Base-by-base conservation (phyloP, 345 rosid species). In the Eucalyptus brandiana region DNA sequence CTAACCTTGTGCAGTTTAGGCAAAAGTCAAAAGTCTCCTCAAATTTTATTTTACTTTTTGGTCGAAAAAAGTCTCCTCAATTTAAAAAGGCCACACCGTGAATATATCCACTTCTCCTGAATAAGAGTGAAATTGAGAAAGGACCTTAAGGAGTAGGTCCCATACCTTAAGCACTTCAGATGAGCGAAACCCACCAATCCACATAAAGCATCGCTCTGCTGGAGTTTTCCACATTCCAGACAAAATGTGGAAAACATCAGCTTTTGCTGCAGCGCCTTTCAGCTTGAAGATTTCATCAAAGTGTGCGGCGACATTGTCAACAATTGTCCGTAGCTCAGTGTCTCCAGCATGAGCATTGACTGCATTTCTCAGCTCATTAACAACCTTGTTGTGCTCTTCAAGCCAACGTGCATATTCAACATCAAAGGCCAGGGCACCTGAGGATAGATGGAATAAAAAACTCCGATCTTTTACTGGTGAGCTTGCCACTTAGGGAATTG, bases 151-250 rank as follows among this genome's bases (percentile, higher is more conserved):
- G 26, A 86, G 62, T 86, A 26, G 60, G 37, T 50, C 44, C 89
- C 90, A 90, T 90, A 94, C 99, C 96, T 96, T 97, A 88, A 97
- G 98, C 87, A 97, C 94, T 91, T 97, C 98, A 9, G 98, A 97
- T 58, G 99, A 94, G 50, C 99, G 99, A 90, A 96, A 97, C 67
- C 99, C 99, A 86, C 99, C 99, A 88, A 97, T 93, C 99, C 99
- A 97, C 94, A 97, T 88, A 92, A 96, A 97, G 93, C 98, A 97
- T 87, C 98, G 92, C 93, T 97, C 99, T 54, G 98, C 99, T 40
- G 99, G 99, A 88, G 98, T 97, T 93, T 96, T 96, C 99, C 99
- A 97, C 98, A 96, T 96, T 87, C 99, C 99, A 26, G 99, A 97
- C 90, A 97, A 90, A 88, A 97, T 93, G 91, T 97, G 99, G 95